These are phyloP conservation scores for Amanita thiersii DNA, from an alignment of 768 basidiomycete genomes.

Conservation along the genomic window DNA sequence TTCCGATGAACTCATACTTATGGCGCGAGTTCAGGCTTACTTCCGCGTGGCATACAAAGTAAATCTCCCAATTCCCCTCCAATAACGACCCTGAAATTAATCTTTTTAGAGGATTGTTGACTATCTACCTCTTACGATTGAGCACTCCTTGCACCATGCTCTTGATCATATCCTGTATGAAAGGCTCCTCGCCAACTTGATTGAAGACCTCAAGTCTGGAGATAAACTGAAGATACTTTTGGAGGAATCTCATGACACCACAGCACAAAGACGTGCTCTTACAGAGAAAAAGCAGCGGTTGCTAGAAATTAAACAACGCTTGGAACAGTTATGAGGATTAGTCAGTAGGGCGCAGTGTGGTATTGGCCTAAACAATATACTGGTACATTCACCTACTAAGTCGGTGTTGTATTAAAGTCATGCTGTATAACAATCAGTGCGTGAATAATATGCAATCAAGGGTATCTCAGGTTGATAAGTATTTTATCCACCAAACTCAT, in stretches of 20 bases:
- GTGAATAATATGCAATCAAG: no score
- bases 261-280: not conserved
- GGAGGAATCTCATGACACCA: not conserved
- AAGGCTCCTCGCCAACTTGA: slow-evolving; percentile 17
- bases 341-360: no score
- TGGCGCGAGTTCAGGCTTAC: slow-evolving; percentile 40
- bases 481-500: no score
- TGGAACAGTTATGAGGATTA: no score
- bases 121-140: slow-evolving; percentile 34
- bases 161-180: slow-evolving; percentile 23
- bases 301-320: not conserved
- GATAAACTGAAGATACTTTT: not conserved
- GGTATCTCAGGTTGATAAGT: no score
- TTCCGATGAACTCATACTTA: slow-evolving; percentile 28
- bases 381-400: no score
- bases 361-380: no score
- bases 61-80: not conserved
- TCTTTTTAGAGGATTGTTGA: slow-evolving; percentile 38
- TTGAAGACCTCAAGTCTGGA: not conserved
- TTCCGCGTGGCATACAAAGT: slow-evolving; percentile 42
- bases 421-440: no score
- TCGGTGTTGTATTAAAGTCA: no score
- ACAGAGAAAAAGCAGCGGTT: not conserved
- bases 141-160: slow-evolving; percentile 27
- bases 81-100: not conserved